Conservation (phyloP, 2,329 filamentous ascomycete species). For the Aspergillus sp. region DNA sequence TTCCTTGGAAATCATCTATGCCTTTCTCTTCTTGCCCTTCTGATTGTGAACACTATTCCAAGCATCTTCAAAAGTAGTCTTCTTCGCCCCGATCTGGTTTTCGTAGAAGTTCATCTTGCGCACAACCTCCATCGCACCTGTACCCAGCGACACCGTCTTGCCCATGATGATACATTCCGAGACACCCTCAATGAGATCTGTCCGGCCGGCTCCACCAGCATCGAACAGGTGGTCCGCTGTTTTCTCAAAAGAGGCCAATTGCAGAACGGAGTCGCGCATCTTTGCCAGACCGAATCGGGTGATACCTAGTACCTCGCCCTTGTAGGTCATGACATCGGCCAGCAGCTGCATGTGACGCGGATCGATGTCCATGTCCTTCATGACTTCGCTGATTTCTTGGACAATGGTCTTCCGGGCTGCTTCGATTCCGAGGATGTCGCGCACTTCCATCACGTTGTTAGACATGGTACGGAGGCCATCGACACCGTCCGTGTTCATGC, state of each 20-base stretch:
- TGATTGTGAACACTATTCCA: slow-evolving; percentile 31
- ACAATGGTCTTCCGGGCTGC: slow-evolving; percentile 88
- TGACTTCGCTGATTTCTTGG: slow-evolving; percentile 81
- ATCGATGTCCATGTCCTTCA: slow-evolving; percentile 93
- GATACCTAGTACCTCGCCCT: slow-evolving; percentile 93
- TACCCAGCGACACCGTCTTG: slow-evolving; percentile 88
- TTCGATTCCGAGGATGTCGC: slow-evolving; percentile 88
- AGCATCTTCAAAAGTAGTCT: slow-evolving; percentile 66
- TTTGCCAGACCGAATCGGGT: slow-evolving; percentile 95
- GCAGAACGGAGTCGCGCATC: slow-evolving; percentile 91
- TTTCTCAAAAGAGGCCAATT: slow-evolving; percentile 96
- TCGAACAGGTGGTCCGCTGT: slow-evolving; percentile 97
- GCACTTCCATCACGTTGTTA: slow-evolving; percentile 89
- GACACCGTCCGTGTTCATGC: slow-evolving; percentile 92
- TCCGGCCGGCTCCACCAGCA: slow-evolving; percentile 87
- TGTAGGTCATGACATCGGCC: slow-evolving; percentile 98
- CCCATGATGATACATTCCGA: slow-evolving; percentile 98
- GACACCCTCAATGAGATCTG: slow-evolving; percentile 88
- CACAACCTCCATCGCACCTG: slow-evolving; percentile 88
- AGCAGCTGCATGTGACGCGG: slow-evolving; percentile 96
- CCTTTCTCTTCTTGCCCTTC: slow-evolving; percentile 10
- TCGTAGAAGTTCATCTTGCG: slow-evolving; percentile 68
- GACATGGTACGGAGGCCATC: slow-evolving; percentile 71
- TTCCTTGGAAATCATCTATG: slow-evolving; percentile 5
- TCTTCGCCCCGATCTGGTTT: slow-evolving; percentile 57